These are phyloP conservation scores for carrot (Daucus carota) DNA, from an alignment of 129 eudicot genomes.

Conservation along the genomic window DNA sequence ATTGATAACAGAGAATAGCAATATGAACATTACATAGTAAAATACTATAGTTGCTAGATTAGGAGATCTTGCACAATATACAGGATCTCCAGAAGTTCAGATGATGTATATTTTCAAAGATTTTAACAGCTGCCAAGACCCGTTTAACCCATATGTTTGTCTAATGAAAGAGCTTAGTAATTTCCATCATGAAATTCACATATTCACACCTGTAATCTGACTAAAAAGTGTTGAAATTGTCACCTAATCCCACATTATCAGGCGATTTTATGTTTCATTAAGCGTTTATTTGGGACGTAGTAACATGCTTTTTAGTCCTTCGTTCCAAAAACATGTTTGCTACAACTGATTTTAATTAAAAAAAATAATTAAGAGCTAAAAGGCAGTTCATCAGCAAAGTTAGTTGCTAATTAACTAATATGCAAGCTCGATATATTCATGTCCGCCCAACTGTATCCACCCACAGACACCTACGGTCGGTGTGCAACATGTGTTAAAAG, in stretches of 20 bases:
- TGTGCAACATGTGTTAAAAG: too few species aligned
- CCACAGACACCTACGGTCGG: too few species aligned
- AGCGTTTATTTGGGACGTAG: neutral
- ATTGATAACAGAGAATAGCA: too few species aligned
- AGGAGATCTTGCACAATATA: too few species aligned
- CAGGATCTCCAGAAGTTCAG: neutral
- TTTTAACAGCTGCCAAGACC: conserved; percentile 6
- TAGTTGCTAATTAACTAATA: too few species aligned
- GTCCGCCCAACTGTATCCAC: too few species aligned
- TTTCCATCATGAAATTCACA: neutral
- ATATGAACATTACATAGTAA: too few species aligned
- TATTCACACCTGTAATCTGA: neutral
- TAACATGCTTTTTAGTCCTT: neutral
- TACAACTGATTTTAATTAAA: too few species aligned
- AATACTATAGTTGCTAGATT: too few species aligned
- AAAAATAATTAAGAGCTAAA: too few species aligned
- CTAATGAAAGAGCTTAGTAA: neutral
- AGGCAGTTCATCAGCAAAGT: too few species aligned
- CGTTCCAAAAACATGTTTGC: neutral
- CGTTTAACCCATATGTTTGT: neutral
- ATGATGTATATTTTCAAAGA: neutral
- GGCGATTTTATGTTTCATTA: neutral
- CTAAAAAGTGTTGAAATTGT: neutral
- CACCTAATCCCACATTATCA: neutral
- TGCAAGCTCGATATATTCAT: too few species aligned